Base-by-base conservation (phyloP, 345 rosid species). In the Bretschneidera sinensis region DNA sequence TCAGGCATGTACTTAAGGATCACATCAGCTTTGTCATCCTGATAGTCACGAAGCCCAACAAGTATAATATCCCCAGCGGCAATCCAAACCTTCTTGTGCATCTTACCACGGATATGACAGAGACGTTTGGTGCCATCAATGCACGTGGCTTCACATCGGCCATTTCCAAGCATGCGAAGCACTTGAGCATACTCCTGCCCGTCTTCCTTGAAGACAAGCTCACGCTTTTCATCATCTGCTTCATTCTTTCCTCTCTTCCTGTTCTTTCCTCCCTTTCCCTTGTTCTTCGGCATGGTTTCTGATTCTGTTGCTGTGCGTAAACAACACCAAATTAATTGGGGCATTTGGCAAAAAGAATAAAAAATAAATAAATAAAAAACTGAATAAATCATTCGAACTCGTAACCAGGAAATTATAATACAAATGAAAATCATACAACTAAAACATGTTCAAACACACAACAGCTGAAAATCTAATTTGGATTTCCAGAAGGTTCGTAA, bases 221-320 rank as follows among this genome's bases (percentile, higher is more conserved):
- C 91, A 17, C 91, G 72, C 73, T 85, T 83, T 78, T 85, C 91
- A 6, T 81, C 91, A 45, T 81, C 91, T 0, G 88, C 91, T 75
- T 85, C 91, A 18, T 85, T 85, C 84, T 85, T 85, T 71, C 91
- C 91, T 77, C 91, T 83, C 86, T 85, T 85, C 76, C 86, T 83
- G 76, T 85, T 85, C 88, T 85, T 85, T 68, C 92, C 92, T 77
- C 92, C 92, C 80, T 85, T 85, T 72, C 92, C 92, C 78, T 85
- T 85, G 67, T 85, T 85, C 86, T 85, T 85, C 66, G 92, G 92
- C 88, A 85, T 85, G 58, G 53, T 70, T 49, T 31, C 76, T 71
- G 65, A 15, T 34, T 14, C 16, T 9, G 45, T 14, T 39, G 45
- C 6, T 39, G 45, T 11, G 2, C 45, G 45, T 39, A 9, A 31